Evolutionary conservation across 495 filamentous ascomycete species (phyloP), one percentile per base, ranked within the genome.

Genomic region (Letharia lupina): DNA sequence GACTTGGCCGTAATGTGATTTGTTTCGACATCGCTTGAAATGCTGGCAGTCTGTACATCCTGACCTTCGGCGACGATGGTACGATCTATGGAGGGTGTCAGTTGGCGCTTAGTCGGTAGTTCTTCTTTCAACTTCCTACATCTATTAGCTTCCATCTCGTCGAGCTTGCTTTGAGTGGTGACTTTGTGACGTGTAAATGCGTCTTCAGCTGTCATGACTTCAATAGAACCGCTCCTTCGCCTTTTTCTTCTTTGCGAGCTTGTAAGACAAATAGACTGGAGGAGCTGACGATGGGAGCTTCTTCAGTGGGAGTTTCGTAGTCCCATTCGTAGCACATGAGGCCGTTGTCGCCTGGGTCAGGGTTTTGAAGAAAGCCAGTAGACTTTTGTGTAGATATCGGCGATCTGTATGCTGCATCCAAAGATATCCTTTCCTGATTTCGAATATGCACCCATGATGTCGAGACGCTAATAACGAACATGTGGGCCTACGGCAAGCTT

Each of bases 401-500:
- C 64, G 12, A 66, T 6, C 16, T 62, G 33, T 33, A 33, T 15
- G 31, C 50, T 48, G 33, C 42, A 37, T 1, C 68, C 67, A 54
- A 61, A 71, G 2, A 60, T 37, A 28, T 66, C 28, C 40, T 61
- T 57, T 13, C 63, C 42, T 5, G 61, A 50, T 4, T 60, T 31
- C 0, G 23, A n/a, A 47, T 42, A 48, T 28, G 66, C 47, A 16
- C 62, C 52, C 16, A 66, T 54, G n/a, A 69, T 33, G 1, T 58
- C 70, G 23, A 73, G 33, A 1, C 81, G 69, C 73, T 75, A 78
- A 12, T 77, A 69, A 56, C 78, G 57, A n/a, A 81, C 67, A 45
- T 73, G 66, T 1, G 81, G 81, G 6, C 73, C 73, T 15, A 80
- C 68, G 67, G 79, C 74, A 18, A 83, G 54, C 61, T 79, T 81